Evolutionary conservation across 495 filamentous ascomycete genomes (phyloP).

Genomic region (Usnea hakonensis): DNA sequence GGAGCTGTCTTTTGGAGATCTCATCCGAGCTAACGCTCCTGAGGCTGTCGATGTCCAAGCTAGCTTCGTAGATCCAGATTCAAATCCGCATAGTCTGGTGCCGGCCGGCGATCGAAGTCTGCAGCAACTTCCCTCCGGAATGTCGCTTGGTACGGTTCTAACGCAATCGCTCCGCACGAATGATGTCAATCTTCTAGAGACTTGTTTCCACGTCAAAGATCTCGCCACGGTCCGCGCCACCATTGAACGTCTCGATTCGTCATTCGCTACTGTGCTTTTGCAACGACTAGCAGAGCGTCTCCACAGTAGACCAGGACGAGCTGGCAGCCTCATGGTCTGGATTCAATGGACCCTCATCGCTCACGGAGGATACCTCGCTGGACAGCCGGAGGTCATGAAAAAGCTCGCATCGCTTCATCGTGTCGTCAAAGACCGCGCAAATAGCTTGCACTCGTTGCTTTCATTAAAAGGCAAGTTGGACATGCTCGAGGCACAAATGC

Average conservation of each 20-base stretch:
- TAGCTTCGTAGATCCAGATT: constrained; percentile 42
- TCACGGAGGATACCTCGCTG: constrained; percentile 84
- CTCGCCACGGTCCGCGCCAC: constrained; percentile 70
- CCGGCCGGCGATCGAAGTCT: constrained; percentile 20
- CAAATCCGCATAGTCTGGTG: constrained; percentile 35
- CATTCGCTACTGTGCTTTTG: constrained; percentile 67
- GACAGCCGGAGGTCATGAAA: constrained; percentile 68
- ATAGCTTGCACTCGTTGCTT: constrained; percentile 71
- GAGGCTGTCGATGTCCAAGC: constrained; percentile 72
- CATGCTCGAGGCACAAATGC: constrained; percentile 79
- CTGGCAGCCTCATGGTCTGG: constrained; percentile 89
- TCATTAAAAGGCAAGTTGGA: constrained; percentile 90
- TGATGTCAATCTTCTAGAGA: constrained; percentile 79
- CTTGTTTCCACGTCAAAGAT: constrained; percentile 76
- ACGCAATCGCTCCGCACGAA: constrained; percentile 89
- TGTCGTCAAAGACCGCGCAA: constrained; percentile 78
- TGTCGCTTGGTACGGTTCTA: constrained; percentile 81
- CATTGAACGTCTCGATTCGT: constrained; percentile 80
- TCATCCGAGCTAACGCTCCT: constrained; percentile 60
- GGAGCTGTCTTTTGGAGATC: constrained; percentile 82
- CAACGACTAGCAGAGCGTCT: constrained; percentile 80
- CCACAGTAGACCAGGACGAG: constrained; percentile 77
- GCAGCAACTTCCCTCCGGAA: constrained; percentile 57
- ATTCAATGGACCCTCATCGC: constrained; percentile 93
- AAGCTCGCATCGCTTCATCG: constrained; percentile 68